Evolutionary conservation across 2,329 filamentous ascomycete genomes (phyloP).

Genomic region (Alternaria panax): DNA sequence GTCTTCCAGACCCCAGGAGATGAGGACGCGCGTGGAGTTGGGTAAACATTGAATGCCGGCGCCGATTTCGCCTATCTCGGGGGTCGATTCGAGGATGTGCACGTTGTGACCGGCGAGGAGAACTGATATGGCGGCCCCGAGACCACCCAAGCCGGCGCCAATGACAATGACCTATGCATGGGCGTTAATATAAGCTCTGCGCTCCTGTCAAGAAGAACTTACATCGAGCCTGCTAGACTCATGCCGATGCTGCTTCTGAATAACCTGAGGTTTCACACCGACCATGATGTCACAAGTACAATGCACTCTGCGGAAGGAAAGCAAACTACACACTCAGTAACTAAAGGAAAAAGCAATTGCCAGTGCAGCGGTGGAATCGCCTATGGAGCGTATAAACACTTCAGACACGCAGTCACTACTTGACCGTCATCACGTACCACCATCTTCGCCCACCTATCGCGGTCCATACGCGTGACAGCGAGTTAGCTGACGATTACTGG

Average conservation of each 20-base stretch:
- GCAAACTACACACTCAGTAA: not conserved
- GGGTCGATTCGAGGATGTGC: conserved; percentile 58
- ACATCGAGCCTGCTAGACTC: conserved; percentile 37
- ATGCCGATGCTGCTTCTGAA: conserved; percentile 37
- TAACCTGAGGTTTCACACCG: conserved; percentile 33
- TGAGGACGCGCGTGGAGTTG: conserved; percentile 57
- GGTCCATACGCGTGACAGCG: conserved; percentile 17
- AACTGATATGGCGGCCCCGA: conserved; percentile 59
- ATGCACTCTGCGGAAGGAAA: not conserved
- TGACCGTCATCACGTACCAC: conserved; percentile 20
- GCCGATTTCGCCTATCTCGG: conserved; percentile 58
- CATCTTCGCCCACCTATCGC: conserved; percentile 35
- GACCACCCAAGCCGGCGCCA: conserved; percentile 64
- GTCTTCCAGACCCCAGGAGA: conserved; percentile 59
- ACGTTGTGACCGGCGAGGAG: conserved; percentile 58
- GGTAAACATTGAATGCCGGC: conserved; percentile 62
- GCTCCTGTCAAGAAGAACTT: not conserved
- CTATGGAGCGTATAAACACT: conserved; percentile 6
- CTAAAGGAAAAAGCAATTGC: not conserved
- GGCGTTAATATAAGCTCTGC: not conserved
- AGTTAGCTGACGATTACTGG: conserved; percentile 12
- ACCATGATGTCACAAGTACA: conserved; percentile 33
- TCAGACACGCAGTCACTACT: conserved; percentile 11
- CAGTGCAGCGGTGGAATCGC: not conserved
- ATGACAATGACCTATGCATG: conserved; percentile 55